A percentile compares a stretch with the other conserved stretches of the same genome.
phyloP scores from a whole-genome alignment of 768 basidiomycete genomes.

The Podaxis carcinomalis region DNA sequence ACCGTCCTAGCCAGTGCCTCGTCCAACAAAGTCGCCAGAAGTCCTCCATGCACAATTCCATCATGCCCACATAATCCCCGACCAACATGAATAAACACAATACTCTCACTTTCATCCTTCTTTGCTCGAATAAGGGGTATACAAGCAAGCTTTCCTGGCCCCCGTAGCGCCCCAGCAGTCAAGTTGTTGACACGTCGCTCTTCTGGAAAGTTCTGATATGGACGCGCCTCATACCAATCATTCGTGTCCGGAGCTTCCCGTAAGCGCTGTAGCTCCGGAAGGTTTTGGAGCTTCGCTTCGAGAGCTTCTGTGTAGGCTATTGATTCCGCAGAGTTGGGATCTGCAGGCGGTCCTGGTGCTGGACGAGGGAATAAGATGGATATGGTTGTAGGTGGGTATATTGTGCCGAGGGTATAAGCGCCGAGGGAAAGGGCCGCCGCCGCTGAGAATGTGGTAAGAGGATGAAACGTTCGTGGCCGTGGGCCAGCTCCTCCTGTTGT shows the following conservation, averaged over 20 bases:
- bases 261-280: slow-evolving; percentile 52
- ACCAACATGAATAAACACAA: slow-evolving; percentile 78
- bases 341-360: slow-evolving; percentile 63
- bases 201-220: slow-evolving; percentile 66
- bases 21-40: slow-evolving; percentile 87
- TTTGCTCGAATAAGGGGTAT: slow-evolving; percentile 71
- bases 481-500: background rate
- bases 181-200: slow-evolving; percentile 78
- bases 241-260: slow-evolving; percentile 44
- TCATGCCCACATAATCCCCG: slow-evolving; percentile 88
- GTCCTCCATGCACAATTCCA: slow-evolving; percentile 91
- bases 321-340: slow-evolving; percentile 53
- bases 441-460: background rate
- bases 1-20: slow-evolving; percentile 82
- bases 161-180: slow-evolving; percentile 80
- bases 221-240: slow-evolving; percentile 76
- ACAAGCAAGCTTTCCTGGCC: slow-evolving; percentile 82
- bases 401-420: slow-evolving; percentile 44
- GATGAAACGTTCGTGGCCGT: background rate
- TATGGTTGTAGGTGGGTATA: slow-evolving; percentile 66
- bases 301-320: slow-evolving; percentile 52
- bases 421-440: background rate
- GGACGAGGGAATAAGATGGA: slow-evolving; percentile 71
- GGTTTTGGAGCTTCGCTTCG: slow-evolving; percentile 63
- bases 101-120: slow-evolving; percentile 70